Evolutionary conservation across 306 rosid genomes (phyloP), one percentile per base, ranked within the genome.

Genomic region (Sesbania bispinosa): DNA sequence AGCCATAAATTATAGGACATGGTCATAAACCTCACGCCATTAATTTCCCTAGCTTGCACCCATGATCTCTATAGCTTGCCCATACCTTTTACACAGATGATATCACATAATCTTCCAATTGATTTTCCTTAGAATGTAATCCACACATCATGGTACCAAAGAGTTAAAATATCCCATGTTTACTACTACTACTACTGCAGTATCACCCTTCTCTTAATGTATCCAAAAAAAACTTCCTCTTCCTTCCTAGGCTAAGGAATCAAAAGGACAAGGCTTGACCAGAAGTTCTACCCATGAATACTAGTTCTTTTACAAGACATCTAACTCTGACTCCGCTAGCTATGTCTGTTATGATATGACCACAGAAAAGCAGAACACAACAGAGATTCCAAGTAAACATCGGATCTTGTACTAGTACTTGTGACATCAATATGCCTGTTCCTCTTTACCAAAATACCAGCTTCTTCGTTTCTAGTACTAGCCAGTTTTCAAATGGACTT

Each of bases 61-160:
- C n/a, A n/a, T n/a, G n/a, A n/a, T n/a, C n/a, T n/a, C n/a, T n/a
- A n/a, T n/a, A n/a, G n/a, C n/a, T n/a, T n/a, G n/a, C n/a, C n/a
- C n/a, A n/a, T n/a, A n/a, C n/a, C n/a, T n/a, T n/a, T n/a, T n/a
- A n/a, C n/a, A n/a, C n/a, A n/a, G n/a, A n/a, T n/a, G n/a, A n/a
- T n/a, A n/a, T n/a, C n/a, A 10, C 27, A 65, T 35, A 70, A 33
- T 69, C 41, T 61, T 18, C 38, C 16, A 3, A 70, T 61, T 52
- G 61, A 70, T 70, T 62, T 78, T 18, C 82, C 81, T 69, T 77
- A 2, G 81, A 78, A 78, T 78, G 67, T 53, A 78, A 62, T 71
- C 73, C 68, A 71, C 42, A 73, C 77, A 63, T 78, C 73, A 53
- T 18, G 16, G 77, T 62, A 52, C 68, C 32, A 50, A 48, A 68